These are phyloP conservation scores for Paraglomus occultum DNA, from an alignment of 192 early-diverging fungal species.

Conservation along the genomic window DNA sequence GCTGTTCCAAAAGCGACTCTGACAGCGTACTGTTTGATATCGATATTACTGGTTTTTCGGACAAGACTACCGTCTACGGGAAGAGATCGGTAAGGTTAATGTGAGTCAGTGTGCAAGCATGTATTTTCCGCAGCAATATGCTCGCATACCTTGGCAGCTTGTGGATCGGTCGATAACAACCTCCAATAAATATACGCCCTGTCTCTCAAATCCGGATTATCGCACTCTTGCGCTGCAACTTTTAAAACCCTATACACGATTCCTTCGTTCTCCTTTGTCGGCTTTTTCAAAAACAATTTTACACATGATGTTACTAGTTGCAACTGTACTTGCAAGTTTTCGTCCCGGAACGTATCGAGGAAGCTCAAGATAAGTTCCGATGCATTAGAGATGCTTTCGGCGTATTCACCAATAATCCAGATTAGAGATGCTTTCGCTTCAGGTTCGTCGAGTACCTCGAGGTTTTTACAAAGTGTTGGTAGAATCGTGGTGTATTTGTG, in stretches of 20 bases:
- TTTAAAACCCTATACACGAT: slow-evolving; percentile 87
- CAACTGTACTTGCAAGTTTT: slow-evolving; percentile 81
- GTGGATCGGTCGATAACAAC: slow-evolving; percentile 88
- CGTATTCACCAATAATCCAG: slow-evolving; percentile 98
- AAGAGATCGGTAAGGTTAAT: too few species aligned
- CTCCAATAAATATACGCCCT: slow-evolving; percentile 98
- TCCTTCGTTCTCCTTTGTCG: slow-evolving; percentile 77
- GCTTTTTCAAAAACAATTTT: slow-evolving; percentile 93
- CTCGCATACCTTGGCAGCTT: slow-evolving; percentile 74
- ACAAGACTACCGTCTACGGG: slow-evolving; percentile 72
- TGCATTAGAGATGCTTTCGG: slow-evolving; percentile 84
- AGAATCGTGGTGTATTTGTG: slow-evolving; percentile 82
- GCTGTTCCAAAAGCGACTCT: slow-evolving; percentile 76
- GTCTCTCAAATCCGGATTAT: slow-evolving; percentile 95
- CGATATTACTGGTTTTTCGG: slow-evolving; percentile 85
- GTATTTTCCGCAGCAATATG: too few species aligned
- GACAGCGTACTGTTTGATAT: slow-evolving; percentile 65
- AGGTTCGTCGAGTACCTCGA: slow-evolving; percentile 87
- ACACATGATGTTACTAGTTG: slow-evolving; percentile 88
- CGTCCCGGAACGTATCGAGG: slow-evolving; percentile 86
- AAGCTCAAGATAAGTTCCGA: slow-evolving; percentile 72
- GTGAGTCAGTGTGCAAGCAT: not conserved
- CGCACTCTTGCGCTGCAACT: slow-evolving; percentile 81
- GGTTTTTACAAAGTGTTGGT: slow-evolving; percentile 82
- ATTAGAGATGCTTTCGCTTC: slow-evolving; percentile 88